Evolutionary conservation across 108 stramenopile genomes (phyloP).

Genomic region (Cyclotella baltica): DNA sequence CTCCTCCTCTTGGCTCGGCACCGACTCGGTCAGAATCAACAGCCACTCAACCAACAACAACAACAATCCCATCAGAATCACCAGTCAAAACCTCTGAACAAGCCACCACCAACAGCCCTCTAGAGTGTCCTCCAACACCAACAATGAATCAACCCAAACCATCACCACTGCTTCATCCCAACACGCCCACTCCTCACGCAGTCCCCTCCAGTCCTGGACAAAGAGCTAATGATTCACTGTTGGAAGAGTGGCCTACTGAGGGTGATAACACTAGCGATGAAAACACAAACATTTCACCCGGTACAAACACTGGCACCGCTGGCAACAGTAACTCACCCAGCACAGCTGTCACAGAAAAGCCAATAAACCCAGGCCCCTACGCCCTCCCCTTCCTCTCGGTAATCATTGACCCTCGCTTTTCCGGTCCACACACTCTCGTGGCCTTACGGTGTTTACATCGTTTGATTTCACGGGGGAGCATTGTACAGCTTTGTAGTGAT

Average conservation of each 20-base stretch:
- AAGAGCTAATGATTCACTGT: not conserved
- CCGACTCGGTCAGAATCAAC: not conserved
- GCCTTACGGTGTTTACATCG: conserved; percentile 79
- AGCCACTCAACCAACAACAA: not conserved
- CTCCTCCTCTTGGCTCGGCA: not conserved
- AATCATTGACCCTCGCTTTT: conserved; percentile 84
- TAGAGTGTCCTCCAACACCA: conserved; percentile 5
- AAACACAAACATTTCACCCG: conserved; percentile 6
- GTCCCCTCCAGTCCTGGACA: conserved; percentile 26
- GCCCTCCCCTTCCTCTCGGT: conserved; percentile 85
- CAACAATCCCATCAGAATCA: conserved; percentile 5
- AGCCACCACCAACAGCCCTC: not conserved
- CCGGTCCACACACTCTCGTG: conserved; percentile 88
- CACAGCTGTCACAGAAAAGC: conserved; percentile 13
- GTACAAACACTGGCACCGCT: conserved; percentile 24
- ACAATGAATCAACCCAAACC: conserved; percentile 3
- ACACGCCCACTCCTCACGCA: conserved; percentile 45
- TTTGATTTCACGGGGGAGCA: conserved; percentile 60
- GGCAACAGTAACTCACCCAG: conserved; percentile 6
- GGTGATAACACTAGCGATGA: not conserved
- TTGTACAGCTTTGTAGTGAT: conserved; percentile 36
- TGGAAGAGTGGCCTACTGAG: conserved; percentile 2
- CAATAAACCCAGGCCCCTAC: conserved; percentile 44
- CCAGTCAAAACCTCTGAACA: conserved; percentile 2
- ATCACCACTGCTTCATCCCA: conserved; percentile 2